phyloP scores from a whole-genome alignment of 805 yeast genomes.

The Kregervanrija fluxuum region DNA sequence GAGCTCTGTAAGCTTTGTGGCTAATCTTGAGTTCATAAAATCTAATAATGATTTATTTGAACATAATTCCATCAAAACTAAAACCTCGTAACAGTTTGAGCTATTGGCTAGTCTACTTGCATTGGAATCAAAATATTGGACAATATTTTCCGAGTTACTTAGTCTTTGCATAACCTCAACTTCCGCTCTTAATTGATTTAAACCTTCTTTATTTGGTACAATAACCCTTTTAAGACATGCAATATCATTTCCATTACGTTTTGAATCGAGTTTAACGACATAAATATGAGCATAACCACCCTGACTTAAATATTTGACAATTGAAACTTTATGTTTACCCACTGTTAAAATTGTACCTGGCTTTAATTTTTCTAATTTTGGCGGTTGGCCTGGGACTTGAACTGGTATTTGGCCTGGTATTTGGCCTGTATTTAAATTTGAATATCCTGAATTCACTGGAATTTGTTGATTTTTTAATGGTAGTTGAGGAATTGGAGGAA shows the following conservation, averaged over 20 bases:
- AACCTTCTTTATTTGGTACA: slow-evolving; percentile 82
- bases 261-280: slow-evolving; percentile 61
- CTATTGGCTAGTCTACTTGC: slow-evolving; percentile 62
- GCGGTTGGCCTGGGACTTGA: slow-evolving; percentile 1
- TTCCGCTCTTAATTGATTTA: slow-evolving; percentile 82
- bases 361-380: slow-evolving; percentile 13
- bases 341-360: slow-evolving; percentile 40
- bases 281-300: slow-evolving; percentile 95
- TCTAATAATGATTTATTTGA: slow-evolving; percentile 82
- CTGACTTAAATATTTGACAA: slow-evolving; percentile 34
- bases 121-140: slow-evolving; percentile 89
- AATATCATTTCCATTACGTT: slow-evolving; percentile 41
- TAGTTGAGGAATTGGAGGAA: not conserved
- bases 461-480: not conserved
- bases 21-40: slow-evolving; percentile 80
- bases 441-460: not conserved
- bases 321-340: slow-evolving; percentile 39
- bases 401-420: not conserved
- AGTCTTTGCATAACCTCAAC: slow-evolving; percentile 95
- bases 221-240: slow-evolving; percentile 94
- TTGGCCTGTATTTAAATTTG: not conserved
- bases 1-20: slow-evolving; percentile 65
- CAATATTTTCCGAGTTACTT: slow-evolving; percentile 71
- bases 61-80: slow-evolving; percentile 89
- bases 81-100: slow-evolving; percentile 64